These are phyloP conservation scores for Thelonectria blattea DNA, from an alignment of 2,329 filamentous ascomycete species.

Conservation along the genomic window DNA sequence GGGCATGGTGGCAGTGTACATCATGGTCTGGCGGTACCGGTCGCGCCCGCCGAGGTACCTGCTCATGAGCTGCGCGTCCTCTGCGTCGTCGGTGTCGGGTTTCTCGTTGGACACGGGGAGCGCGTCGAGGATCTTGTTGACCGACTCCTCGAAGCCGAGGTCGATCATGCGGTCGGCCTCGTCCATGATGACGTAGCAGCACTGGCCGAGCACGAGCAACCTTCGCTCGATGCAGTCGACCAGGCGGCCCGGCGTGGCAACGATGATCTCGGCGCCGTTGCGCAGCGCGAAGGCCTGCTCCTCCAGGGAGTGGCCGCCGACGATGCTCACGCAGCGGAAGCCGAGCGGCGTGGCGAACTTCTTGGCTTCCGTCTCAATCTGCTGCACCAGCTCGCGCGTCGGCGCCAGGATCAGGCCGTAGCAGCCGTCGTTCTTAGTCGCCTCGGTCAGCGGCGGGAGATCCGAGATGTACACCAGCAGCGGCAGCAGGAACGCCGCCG, in stretches of 20 bases:
- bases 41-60: constrained; percentile 75
- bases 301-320: constrained; percentile 95
- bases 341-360: constrained; percentile 92
- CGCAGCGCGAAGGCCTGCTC: constrained; percentile 90
- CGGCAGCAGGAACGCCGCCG: constrained; percentile 90
- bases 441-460: constrained; percentile 81
- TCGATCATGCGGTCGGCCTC: constrained; percentile 99
- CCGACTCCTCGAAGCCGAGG: constrained; percentile 94
- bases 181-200: constrained; percentile 99
- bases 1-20: constrained; percentile 99
- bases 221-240: constrained; percentile 96
- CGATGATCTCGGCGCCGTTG: constrained; percentile 95
- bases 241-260: constrained; percentile 96
- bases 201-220: constrained; percentile 90
- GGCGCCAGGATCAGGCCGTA: constrained; percentile 97
- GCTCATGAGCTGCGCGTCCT: constrained; percentile 85
- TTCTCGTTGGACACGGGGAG: constrained; percentile 93
- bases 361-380: constrained; percentile 91
- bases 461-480: constrained; percentile 94
- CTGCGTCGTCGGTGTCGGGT: constrained; percentile 90
- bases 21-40: constrained; percentile 97
- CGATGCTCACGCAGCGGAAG: constrained; percentile 94
- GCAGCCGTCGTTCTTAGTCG: constrained; percentile 90
- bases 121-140: constrained; percentile 96
- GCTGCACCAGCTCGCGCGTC: constrained; percentile 95